Percentiles rank a stretch among this genome's conserved stretches.
These are phyloP conservation scores for Aspergillus calidoustus DNA, from an alignment of 2,329 filamentous ascomycete species.

Conservation along the genomic window DNA sequence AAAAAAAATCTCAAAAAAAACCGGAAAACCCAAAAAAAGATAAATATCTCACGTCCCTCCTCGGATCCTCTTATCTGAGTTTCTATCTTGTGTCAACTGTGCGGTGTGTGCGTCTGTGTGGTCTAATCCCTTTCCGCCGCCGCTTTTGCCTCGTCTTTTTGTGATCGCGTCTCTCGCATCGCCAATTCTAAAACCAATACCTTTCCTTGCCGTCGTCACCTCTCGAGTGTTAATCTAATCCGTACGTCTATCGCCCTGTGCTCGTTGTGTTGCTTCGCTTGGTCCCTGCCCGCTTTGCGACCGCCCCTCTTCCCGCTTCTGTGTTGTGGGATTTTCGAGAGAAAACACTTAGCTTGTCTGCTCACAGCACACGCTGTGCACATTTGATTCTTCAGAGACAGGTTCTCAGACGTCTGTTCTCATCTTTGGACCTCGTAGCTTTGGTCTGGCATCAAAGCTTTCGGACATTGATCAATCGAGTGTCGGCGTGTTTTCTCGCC, in stretches of 20 bases:
- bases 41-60: constrained; percentile 33
- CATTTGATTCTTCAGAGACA: not conserved
- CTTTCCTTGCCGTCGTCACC: constrained; percentile 1
- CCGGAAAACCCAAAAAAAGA: constrained; percentile 46
- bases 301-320: constrained; percentile 15
- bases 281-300: not conserved
- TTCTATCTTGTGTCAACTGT: constrained; percentile 29
- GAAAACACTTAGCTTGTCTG: not conserved
- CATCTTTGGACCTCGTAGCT: not conserved
- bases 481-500: not conserved
- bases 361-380: constrained; percentile 1
- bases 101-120: constrained; percentile 37
- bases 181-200: constrained; percentile 10
- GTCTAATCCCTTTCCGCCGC: constrained; percentile 33
- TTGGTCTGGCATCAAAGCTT: not conserved
- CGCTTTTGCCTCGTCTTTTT: constrained; percentile 21
- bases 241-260: constrained; percentile 19
- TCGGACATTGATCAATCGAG: not conserved
- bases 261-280: constrained; percentile 16
- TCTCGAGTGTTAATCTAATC: constrained; percentile 18
- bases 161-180: constrained; percentile 18
- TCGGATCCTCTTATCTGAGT: constrained; percentile 17
- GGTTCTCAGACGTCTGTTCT: not conserved
- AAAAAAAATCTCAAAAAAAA: constrained; percentile 43
- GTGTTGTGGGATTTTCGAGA: constrained; percentile 1